A percentile compares a stretch with the other conserved stretches of the same genome.
Conservation (phyloP, 192 early-diverging fungal species). For the Gonapodya prolifera region DNA sequence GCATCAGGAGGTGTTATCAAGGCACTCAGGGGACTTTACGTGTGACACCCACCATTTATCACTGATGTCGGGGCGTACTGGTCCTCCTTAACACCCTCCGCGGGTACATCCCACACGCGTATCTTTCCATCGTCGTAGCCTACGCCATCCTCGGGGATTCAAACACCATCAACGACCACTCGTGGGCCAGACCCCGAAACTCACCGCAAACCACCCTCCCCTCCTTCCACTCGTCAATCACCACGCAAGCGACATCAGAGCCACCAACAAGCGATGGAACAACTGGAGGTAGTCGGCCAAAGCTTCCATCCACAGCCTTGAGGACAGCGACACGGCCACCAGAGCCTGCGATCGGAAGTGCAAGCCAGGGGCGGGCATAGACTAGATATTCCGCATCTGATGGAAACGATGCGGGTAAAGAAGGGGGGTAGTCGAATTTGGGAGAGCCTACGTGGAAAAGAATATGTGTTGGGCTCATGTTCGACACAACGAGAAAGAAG, state of each 20-base stretch:
- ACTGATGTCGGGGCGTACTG: slow-evolving; percentile 15
- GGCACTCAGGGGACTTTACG: not conserved
- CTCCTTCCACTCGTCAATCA: not conserved
- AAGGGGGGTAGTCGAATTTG: not conserved
- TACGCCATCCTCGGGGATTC: slow-evolving; percentile 35
- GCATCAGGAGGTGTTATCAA: not conserved
- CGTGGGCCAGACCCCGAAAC: not conserved
- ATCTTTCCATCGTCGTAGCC: slow-evolving; percentile 52
- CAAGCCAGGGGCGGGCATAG: not conserved
- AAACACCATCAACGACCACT: slow-evolving; percentile 34
- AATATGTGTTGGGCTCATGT: slow-evolving; percentile 15
- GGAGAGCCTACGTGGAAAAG: too few species aligned
- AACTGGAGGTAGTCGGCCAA: not conserved
- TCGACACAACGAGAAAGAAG: slow-evolving; percentile 27
- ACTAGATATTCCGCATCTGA: not conserved
- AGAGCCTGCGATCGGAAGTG: not conserved
- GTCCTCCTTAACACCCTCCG: slow-evolving; percentile 40
- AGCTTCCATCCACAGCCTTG: not conserved
- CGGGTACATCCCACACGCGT: slow-evolving; percentile 39
- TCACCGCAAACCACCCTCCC: not conserved
- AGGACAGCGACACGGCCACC: not conserved
- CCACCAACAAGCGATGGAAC: not conserved
- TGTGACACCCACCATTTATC: not conserved
- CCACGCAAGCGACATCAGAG: not conserved
- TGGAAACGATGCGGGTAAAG: not conserved